phyloP scores from a whole-genome alignment of 106 monocot genomes.

The Acorus gramineus region DNA sequence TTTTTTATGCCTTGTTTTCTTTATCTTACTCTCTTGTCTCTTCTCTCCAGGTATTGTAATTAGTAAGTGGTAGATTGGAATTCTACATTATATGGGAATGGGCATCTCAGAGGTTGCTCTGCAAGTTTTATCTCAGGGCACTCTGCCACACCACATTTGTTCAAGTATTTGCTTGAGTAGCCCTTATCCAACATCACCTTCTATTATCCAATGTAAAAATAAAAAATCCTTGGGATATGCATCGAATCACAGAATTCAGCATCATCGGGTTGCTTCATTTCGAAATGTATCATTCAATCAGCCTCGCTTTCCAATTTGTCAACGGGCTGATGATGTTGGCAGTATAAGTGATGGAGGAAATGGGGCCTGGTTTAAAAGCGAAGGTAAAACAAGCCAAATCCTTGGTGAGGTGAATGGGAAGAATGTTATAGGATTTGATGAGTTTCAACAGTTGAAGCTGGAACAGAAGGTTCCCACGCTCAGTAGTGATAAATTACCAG shows the following conservation, averaged over 20 bases:
- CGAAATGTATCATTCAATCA: background rate
- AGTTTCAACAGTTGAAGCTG: conserved; percentile 13
- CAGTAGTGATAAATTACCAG: conserved; percentile 10
- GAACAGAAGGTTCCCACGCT: conserved; percentile 12
- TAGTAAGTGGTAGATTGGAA: no score
- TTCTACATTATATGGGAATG: conserved; percentile 3
- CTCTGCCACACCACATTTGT: conserved; percentile 8
- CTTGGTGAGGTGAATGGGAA: conserved; percentile 23
- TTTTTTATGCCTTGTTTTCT: no score
- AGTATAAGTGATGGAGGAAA: conserved; percentile 39
- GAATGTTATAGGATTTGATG: conserved; percentile 20
- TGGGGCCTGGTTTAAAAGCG: conserved; percentile 42
- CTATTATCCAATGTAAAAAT: conserved; percentile 6
- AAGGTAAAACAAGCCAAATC: conserved; percentile 26
- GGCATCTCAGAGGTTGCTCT: conserved; percentile 8
- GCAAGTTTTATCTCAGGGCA: conserved; percentile 11
- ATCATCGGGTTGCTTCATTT: background rate
- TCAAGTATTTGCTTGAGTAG: conserved; percentile 5
- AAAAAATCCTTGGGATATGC: conserved; percentile 9
- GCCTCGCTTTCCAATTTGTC: conserved; percentile 7
- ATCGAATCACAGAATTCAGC: conserved; percentile 1
- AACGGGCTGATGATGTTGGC: conserved; percentile 17
- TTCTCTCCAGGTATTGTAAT: no score
- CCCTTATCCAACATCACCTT: conserved; percentile 5
- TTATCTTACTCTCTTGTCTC: no score